Evolutionary conservation across 1,139 yeast genomes (phyloP).

Genomic region (Candida sp.): DNA sequence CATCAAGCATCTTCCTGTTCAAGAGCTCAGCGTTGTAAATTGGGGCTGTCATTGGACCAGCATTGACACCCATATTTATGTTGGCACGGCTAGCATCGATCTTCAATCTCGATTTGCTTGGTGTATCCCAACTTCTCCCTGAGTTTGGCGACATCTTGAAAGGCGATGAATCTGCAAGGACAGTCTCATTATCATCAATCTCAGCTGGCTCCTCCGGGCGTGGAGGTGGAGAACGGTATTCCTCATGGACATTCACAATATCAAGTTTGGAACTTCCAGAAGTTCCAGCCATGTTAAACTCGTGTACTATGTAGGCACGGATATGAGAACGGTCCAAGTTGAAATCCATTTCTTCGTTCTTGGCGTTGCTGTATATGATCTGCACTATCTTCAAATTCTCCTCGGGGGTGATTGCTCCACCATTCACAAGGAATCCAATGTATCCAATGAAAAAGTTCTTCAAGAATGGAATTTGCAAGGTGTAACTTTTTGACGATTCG

Average conservation of each 20-base stretch:
- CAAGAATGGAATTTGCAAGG: slow-evolving; percentile 43
- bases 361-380: slow-evolving; percentile 25
- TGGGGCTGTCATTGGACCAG: slow-evolving; percentile 45
- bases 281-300: slow-evolving; percentile 19
- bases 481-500: slow-evolving; percentile 20
- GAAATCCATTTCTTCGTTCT: slow-evolving; percentile 12
- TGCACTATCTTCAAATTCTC: slow-evolving; percentile 35
- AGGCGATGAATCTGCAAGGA: slow-evolving; percentile 46
- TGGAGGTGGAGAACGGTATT: background rate
- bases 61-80: slow-evolving; percentile 8
- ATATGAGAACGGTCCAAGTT: slow-evolving; percentile 20
- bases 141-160: slow-evolving; percentile 20
- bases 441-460: slow-evolving; percentile 46
- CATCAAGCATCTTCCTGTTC: slow-evolving; percentile 8
- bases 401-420: slow-evolving; percentile 24
- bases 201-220: slow-evolving; percentile 2
- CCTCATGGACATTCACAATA: slow-evolving; percentile 12
- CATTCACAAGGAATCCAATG: slow-evolving; percentile 39
- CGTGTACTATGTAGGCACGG: slow-evolving; percentile 34
- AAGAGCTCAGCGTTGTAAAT: slow-evolving; percentile 27
- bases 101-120: slow-evolving; percentile 11
- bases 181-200: slow-evolving; percentile 46
- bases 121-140: slow-evolving; percentile 16
- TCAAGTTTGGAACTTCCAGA: slow-evolving; percentile 22
- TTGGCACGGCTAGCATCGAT: slow-evolving; percentile 16